A percentile compares a stretch with the other conserved stretches of the same genome.
phyloP scores from a whole-genome alignment of 2,329 filamentous ascomycete species.

The Exophiala spinifera region DNA sequence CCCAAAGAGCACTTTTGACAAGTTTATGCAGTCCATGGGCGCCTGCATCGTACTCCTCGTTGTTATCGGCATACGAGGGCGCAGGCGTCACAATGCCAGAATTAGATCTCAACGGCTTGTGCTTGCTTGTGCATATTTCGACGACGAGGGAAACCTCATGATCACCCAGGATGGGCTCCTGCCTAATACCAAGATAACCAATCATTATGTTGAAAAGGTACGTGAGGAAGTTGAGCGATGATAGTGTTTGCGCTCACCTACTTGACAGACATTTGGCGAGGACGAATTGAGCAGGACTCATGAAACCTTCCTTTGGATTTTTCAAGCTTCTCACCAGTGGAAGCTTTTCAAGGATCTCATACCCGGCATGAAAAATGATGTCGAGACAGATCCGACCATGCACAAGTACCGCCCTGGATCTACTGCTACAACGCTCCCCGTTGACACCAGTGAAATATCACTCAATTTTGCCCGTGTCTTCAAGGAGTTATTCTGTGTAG shows the following conservation, averaged over 20 bases:
- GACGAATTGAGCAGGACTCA: slow-evolving; percentile 75
- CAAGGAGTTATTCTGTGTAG: slow-evolving; percentile 77
- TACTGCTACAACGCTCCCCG: slow-evolving; percentile 27
- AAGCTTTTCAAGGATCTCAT: slow-evolving; percentile 63
- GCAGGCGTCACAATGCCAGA: slow-evolving; percentile 52
- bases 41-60: slow-evolving; percentile 59
- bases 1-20: not conserved
- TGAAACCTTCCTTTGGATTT: slow-evolving; percentile 83
- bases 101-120: slow-evolving; percentile 61
- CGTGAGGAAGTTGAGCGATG: slow-evolving; percentile 10
- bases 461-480: slow-evolving; percentile 73
- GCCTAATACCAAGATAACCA: slow-evolving; percentile 66
- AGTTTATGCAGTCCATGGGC: slow-evolving; percentile 53
- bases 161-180: slow-evolving; percentile 45
- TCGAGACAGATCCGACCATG: slow-evolving; percentile 51
- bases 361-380: slow-evolving; percentile 67
- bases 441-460: slow-evolving; percentile 33
- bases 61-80: slow-evolving; percentile 55
- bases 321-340: slow-evolving; percentile 78
- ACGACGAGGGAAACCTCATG: slow-evolving; percentile 44
- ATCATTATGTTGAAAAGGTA: slow-evolving; percentile 67
- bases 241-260: not conserved
- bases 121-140: slow-evolving; percentile 44
- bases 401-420: slow-evolving; percentile 20
- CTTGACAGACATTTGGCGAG: slow-evolving; percentile 53